phyloP scores from a whole-genome alignment of 352 stramenopile genomes.

The Plasmopara muralis region DNA sequence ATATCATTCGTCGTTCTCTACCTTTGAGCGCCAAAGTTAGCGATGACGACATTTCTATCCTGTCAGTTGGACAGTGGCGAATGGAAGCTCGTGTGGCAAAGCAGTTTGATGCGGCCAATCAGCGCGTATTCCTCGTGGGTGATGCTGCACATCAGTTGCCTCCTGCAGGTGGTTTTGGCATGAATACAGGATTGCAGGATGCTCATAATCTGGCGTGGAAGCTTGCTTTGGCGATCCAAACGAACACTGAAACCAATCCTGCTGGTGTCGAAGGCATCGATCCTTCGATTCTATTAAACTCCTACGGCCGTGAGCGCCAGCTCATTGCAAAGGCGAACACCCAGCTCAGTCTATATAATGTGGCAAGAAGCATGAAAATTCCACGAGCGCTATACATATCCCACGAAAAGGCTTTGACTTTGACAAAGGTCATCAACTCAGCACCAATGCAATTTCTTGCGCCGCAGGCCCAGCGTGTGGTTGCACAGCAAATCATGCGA shows the following conservation, averaged over 20 bases:
- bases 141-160: slow-evolving; percentile 91
- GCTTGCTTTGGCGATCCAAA: slow-evolving; percentile 61
- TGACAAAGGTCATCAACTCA: slow-evolving; percentile 56
- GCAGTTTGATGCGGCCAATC: slow-evolving; percentile 57
- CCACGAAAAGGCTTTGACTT: slow-evolving; percentile 61
- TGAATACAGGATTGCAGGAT: slow-evolving; percentile 92
- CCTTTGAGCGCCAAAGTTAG: slow-evolving; percentile 13
- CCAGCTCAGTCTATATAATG: slow-evolving; percentile 78
- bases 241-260: slow-evolving; percentile 1
- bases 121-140: slow-evolving; percentile 83
- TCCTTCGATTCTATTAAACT: slow-evolving; percentile 41
- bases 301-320: slow-evolving; percentile 79
- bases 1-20: slow-evolving; percentile 47
- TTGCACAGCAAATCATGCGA: slow-evolving; percentile 63
- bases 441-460: slow-evolving; percentile 54
- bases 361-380: slow-evolving; percentile 82
- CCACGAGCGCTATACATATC: slow-evolving; percentile 74
- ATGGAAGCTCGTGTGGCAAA: slow-evolving; percentile 91
- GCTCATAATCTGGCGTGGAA: slow-evolving; percentile 92
- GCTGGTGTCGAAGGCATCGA: slow-evolving; percentile 6
- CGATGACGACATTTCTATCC: slow-evolving; percentile 61
- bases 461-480: slow-evolving; percentile 39
- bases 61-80: slow-evolving; percentile 86
- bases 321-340: slow-evolving; percentile 69
- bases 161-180: slow-evolving; percentile 87